Base-by-base conservation (phyloP, 768 basidiomycete genomes). In the Asterophora lycoperdoides region DNA sequence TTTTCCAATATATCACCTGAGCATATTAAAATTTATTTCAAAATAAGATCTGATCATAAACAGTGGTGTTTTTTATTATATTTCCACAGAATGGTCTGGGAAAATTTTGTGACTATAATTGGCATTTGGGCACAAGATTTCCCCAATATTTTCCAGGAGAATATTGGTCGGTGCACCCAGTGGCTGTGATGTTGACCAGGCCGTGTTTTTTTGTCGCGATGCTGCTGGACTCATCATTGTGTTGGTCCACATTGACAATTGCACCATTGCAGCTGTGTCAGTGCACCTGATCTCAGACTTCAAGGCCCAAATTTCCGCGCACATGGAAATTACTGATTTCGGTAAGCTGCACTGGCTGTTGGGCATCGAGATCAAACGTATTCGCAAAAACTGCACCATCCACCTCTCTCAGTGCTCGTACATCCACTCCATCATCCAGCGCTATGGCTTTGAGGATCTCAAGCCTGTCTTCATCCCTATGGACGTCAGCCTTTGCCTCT, bases 261-360 rank as follows among this genome's bases (percentile, higher is more conserved):
- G 54, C 26, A 64, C 59, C 2, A 57, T 64, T 26, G 41, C 53
- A 1, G 56, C 55, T 1, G 42, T 48, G 6, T 42, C 48, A 8
- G 46, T 45, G 1, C 19, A 1, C 0, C 44, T 58, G 2, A 56
- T 63, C 26, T n/a, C 45, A 1, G 28, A 34, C 0, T 56, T 65
- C 30, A 63, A 64, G 35, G 11, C 2, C 0, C 28, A 49, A 19
- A 43, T 66, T n/a, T 14, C 46, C 4, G 36, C 45, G 7, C 44
- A 55, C 28, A 51, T 68, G 32, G 52, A 64, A 17, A 63, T 69
- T 6, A 60, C 56, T 0, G 65, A 69, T 34, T 18, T 64, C 1
- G 63, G 67, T 0, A 50, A 60, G 8, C 41, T 69, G 0, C 58
- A 60, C 15, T 68, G 63, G 64, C 45, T 68, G 1, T 46, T 70